A percentile compares a stretch with the other conserved stretches of the same genome.
phyloP scores from a whole-genome alignment of 371 early-diverging fungal species.

The Mucor racemosus region DNA sequence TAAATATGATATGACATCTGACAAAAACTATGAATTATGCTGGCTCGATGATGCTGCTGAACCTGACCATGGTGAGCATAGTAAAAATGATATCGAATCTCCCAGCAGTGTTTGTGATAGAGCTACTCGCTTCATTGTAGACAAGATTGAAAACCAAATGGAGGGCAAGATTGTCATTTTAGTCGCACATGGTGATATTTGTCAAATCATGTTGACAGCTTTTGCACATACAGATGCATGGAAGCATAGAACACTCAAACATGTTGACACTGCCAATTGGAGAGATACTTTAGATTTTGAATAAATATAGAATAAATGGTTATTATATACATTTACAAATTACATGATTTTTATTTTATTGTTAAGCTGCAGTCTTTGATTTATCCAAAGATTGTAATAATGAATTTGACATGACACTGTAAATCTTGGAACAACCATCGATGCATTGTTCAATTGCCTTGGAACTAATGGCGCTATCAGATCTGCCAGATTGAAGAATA shows the following conservation, averaged over 20 bases:
- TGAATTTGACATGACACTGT: conserved; percentile 72
- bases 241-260: conserved; percentile 48
- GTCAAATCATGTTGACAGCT: conserved; percentile 49
- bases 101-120: conserved; percentile 48
- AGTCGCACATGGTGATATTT: conserved; percentile 55
- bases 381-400: conserved; percentile 42
- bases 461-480: conserved; percentile 52
- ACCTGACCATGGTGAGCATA: conserved; percentile 51
- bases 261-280: conserved; percentile 56
- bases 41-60: conserved; percentile 44
- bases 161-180: conserved; percentile 46
- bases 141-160: conserved; percentile 45
- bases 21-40: conserved; percentile 42
- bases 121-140: conserved; percentile 42
- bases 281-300: conserved; percentile 31
- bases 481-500: conserved; percentile 82
- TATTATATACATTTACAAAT: too few relatives aligned
- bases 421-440: conserved; percentile 83
- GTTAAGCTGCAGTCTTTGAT: conserved; percentile 1
- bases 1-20: conserved; percentile 46
- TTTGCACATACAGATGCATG: conserved; percentile 43
- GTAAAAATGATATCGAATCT: conserved; percentile 37
- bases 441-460: conserved; percentile 84
- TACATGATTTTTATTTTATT: too few relatives aligned
- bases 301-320: neutral